Evolutionary conservation across 2,329 filamentous ascomycete species (phyloP).

Genomic region (Chaetomium sp.): DNA sequence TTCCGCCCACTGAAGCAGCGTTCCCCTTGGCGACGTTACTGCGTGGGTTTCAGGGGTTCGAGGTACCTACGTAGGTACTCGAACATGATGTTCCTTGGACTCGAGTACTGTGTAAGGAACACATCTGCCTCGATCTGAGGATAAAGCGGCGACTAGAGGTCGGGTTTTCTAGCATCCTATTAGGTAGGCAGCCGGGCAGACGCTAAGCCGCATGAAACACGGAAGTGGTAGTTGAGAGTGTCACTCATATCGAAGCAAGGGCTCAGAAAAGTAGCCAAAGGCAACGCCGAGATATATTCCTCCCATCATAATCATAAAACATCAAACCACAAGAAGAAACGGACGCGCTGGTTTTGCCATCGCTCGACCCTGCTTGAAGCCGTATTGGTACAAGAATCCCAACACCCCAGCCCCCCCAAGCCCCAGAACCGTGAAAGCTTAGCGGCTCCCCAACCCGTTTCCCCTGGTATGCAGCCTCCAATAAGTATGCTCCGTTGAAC

Average conservation of each 20-base stretch:
- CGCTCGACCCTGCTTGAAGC: slow-evolving; percentile 16
- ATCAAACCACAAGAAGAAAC: slow-evolving; percentile 14
- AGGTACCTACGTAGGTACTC: neutral
- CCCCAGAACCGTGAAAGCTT: neutral
- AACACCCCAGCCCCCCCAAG: neutral
- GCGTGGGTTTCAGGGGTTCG: neutral
- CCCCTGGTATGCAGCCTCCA: slow-evolving; percentile 14
- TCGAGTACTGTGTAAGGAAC: no score
- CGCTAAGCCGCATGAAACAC: no score
- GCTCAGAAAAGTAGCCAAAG: slow-evolving; percentile 4
- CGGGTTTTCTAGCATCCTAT: neutral
- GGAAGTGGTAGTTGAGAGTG: neutral
- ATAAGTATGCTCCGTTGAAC: slow-evolving; percentile 11
- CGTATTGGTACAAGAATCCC: slow-evolving; percentile 26
- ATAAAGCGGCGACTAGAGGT: neutral
- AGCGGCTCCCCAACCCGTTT: neutral
- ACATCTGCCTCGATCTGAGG: neutral
- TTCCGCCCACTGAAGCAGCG: slow-evolving; percentile 11
- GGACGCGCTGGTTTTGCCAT: slow-evolving; percentile 17
- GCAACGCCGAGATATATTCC: slow-evolving; percentile 15
- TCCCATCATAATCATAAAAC: slow-evolving; percentile 21
- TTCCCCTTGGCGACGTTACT: slow-evolving; percentile 6
- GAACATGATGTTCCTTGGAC: no score
- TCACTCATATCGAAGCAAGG: neutral
- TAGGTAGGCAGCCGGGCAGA: no score